Evolutionary conservation across 805 yeast species (phyloP).

Genomic region (Schwanniomyces sp.): DNA sequence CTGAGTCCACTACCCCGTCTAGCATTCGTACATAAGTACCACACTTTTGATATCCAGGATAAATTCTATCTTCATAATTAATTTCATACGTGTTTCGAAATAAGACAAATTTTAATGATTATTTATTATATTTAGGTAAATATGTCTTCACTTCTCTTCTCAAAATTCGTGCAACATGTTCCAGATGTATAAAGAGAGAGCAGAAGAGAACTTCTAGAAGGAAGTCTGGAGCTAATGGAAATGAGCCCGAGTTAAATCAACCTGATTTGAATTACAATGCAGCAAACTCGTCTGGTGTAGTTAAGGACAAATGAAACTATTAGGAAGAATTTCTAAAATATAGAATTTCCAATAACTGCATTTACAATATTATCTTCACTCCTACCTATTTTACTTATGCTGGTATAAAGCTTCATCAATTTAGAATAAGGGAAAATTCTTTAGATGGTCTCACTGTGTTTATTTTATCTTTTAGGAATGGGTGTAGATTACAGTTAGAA

Average conservation of each 20-base stretch:
- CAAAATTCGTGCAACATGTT: slow-evolving; percentile 66
- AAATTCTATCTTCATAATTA: slow-evolving; percentile 64
- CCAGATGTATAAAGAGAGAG: slow-evolving; percentile 88
- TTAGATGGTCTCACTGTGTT: no score
- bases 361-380: no score
- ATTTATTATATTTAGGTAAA: slow-evolving; percentile 69
- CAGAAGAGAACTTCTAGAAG: slow-evolving; percentile 92
- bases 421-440: no score
- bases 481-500: no score
- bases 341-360: no score
- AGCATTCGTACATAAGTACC: slow-evolving; percentile 75
- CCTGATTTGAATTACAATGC: slow-evolving; percentile 6
- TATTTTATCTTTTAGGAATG: no score
- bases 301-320: slow-evolving; percentile 59
- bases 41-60: slow-evolving; percentile 78
- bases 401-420: no score
- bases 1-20: slow-evolving; percentile 79
- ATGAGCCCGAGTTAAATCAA: slow-evolving; percentile 9
- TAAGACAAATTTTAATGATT: slow-evolving; percentile 49
- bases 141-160: slow-evolving; percentile 66
- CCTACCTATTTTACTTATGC: no score
- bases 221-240: slow-evolving; percentile 54
- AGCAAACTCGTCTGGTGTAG: slow-evolving; percentile 20
- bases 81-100: slow-evolving; percentile 42
- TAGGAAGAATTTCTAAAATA: no score